A percentile compares a stretch with the other conserved stretches of the same genome.
Evolutionary conservation across 2,329 filamentous ascomycete genomes (phyloP).

Genomic region (Hypoxylon rubiginosum): DNA sequence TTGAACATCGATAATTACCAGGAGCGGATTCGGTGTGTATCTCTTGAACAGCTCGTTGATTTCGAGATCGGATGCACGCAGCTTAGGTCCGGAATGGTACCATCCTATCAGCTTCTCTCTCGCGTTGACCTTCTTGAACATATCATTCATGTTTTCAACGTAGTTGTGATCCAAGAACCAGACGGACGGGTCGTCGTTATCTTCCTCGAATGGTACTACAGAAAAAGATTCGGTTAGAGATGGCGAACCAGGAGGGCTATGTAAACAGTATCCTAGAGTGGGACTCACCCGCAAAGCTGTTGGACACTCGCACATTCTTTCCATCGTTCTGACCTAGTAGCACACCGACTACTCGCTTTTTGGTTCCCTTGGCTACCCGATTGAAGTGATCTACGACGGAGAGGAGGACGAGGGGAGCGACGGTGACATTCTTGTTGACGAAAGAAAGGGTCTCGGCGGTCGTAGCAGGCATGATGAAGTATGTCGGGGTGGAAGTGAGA

Average conservation of each 20-base stretch:
- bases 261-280: conserved; percentile 9
- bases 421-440: conserved; percentile 93
- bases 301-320: conserved; percentile 95
- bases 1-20: conserved; percentile 98
- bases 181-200: conserved; percentile 97
- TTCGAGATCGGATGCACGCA: conserved; percentile 95
- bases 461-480: conserved; percentile 84
- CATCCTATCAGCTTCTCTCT: conserved; percentile 98
- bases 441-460: conserved; percentile 96
- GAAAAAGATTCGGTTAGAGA: conserved; percentile 34
- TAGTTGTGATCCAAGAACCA: conserved; percentile 99
- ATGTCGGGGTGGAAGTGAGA: conserved; percentile 2
- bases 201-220: conserved; percentile 96
- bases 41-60: conserved; percentile 99
- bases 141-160: conserved; percentile 99
- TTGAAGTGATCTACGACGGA: conserved; percentile 99
- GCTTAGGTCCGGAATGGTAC: conserved; percentile 98
- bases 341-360: conserved; percentile 91
- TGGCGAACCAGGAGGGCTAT: neutral
- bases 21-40: conserved; percentile 95
- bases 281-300: conserved; percentile 92
- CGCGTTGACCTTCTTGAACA: conserved; percentile 99
- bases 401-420: conserved; percentile 96
- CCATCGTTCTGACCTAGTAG: conserved; percentile 96
- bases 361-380: conserved; percentile 88